Evolutionary conservation across 495 filamentous ascomycete genomes (phyloP).

Genomic region (Penicillium riverlandense): DNA sequence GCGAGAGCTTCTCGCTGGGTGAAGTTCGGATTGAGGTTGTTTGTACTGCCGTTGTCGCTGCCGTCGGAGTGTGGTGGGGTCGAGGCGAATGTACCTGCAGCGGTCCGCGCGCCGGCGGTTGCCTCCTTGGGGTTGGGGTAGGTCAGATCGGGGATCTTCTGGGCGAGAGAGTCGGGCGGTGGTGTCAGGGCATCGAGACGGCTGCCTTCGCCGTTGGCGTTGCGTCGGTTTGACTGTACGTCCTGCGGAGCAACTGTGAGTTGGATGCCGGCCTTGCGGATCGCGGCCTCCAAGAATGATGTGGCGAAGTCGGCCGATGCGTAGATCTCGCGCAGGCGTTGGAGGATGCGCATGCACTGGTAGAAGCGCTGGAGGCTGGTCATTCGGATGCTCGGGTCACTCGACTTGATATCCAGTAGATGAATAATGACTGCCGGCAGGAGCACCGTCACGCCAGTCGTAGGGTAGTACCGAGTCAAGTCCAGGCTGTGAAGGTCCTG

Average conservation of each 20-base stretch:
- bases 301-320: constrained; percentile 81
- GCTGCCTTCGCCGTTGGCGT: constrained; percentile 1
- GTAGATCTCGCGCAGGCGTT: constrained; percentile 74
- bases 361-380: constrained; percentile 69
- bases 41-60: constrained; percentile 40
- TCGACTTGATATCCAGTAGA: constrained; percentile 79
- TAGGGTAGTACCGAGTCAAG: constrained; percentile 73
- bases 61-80: constrained; percentile 38
- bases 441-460: constrained; percentile 81
- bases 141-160: constrained; percentile 37
- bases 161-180: constrained; percentile 37
- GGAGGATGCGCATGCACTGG: constrained; percentile 79
- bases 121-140: constrained; percentile 21
- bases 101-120: constrained; percentile 4
- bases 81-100: constrained; percentile 20
- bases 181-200: constrained; percentile 33
- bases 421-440: constrained; percentile 89
- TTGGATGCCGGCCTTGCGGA: constrained; percentile 68
- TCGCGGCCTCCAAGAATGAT: constrained; percentile 77
- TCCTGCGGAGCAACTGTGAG: constrained; percentile 36
- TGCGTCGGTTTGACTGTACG: constrained; percentile 16
- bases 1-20: constrained; percentile 22
- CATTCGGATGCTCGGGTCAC: constrained; percentile 57
- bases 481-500: constrained; percentile 59
- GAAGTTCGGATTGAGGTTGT: constrained; percentile 32